Percentiles rank a stretch among this genome's conserved stretches.
Evolutionary conservation across 2,329 filamentous ascomycete genomes (phyloP).

Genomic region (Aspergillus texensis): DNA sequence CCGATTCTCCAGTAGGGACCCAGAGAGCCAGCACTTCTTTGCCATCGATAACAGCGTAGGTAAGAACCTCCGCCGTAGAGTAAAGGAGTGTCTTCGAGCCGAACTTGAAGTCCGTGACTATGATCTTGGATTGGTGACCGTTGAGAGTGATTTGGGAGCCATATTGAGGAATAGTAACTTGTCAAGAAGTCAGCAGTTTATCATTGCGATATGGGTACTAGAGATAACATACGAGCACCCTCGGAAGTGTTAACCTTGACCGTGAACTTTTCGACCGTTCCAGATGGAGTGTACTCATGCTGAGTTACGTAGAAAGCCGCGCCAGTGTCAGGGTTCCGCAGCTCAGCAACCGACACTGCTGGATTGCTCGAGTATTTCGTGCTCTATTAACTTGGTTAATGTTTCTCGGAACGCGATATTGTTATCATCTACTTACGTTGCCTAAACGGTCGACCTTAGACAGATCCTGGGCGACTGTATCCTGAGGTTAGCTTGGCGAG

Average conservation of each 20-base stretch:
- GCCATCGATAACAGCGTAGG: slow-evolving; percentile 52
- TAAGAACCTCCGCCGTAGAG: slow-evolving; percentile 59
- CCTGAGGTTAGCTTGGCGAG: neutral
- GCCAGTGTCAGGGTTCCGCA: slow-evolving; percentile 61
- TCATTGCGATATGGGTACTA: neutral
- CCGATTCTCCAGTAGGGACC: slow-evolving; percentile 57
- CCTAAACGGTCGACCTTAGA: slow-evolving; percentile 55
- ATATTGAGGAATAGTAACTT: slow-evolving; percentile 48
- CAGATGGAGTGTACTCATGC: slow-evolving; percentile 57
- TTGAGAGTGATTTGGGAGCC: slow-evolving; percentile 55
- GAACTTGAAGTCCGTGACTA: slow-evolving; percentile 62
- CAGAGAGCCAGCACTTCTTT: slow-evolving; percentile 55
- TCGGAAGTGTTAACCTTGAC: slow-evolving; percentile 59
- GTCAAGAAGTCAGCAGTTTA: slow-evolving; percentile 40
- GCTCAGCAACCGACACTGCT: slow-evolving; percentile 56
- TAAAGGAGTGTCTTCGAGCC: slow-evolving; percentile 57
- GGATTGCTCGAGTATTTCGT: slow-evolving; percentile 56
- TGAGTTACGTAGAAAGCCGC: slow-evolving; percentile 62
- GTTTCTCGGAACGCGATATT: neutral
- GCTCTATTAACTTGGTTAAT: slow-evolving; percentile 14
- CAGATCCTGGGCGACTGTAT: slow-evolving; percentile 52
- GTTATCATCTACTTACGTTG: slow-evolving; percentile 33
- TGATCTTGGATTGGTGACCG: slow-evolving; percentile 64
- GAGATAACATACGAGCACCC: slow-evolving; percentile 39
- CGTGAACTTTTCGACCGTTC: slow-evolving; percentile 56